Evolutionary conservation across 192 early-diverging fungal species (phyloP).

Genomic region (Chytriomyces confervae): DNA sequence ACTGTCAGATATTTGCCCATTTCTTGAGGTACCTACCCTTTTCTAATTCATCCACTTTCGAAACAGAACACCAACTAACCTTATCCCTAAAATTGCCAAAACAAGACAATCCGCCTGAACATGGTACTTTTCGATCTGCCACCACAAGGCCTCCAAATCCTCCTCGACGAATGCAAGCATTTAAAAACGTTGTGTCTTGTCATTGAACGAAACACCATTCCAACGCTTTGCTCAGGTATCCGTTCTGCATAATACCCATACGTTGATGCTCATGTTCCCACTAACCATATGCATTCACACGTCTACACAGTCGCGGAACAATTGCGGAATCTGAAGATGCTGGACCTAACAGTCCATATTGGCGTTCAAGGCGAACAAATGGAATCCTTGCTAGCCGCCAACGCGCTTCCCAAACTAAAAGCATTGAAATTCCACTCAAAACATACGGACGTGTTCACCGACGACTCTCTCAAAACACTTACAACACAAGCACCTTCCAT

Average conservation of each 20-base stretch:
- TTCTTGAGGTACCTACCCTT: conserved; percentile 40
- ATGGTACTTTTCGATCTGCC: conserved; percentile 58
- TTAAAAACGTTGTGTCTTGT: conserved; percentile 49
- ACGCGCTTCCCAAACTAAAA: conserved; percentile 35
- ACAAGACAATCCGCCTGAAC: conserved; percentile 48
- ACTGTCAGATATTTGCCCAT: conserved; percentile 46
- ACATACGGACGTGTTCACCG: conserved; percentile 53
- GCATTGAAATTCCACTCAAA: conserved; percentile 57
- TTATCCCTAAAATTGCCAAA: neutral
- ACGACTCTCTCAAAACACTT: conserved; percentile 34
- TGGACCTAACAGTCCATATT: conserved; percentile 56
- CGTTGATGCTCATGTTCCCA: neutral
- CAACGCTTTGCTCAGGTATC: conserved; percentile 36
- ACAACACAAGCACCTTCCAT: conserved; percentile 23
- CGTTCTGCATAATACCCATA: neutral
- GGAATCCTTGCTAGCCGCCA: conserved; percentile 24
- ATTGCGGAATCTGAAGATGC: conserved; percentile 39
- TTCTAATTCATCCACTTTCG: no score
- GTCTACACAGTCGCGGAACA: conserved; percentile 18
- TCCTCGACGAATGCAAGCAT: conserved; percentile 30
- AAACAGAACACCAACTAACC: neutral
- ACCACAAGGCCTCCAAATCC: conserved; percentile 37
- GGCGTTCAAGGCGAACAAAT: conserved; percentile 48
- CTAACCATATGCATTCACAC: conserved; percentile 8
- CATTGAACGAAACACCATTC: conserved; percentile 44